These are phyloP conservation scores for Aspergillus sclerotioniger DNA, from an alignment of 495 filamentous ascomycete species.

Conservation along the genomic window DNA sequence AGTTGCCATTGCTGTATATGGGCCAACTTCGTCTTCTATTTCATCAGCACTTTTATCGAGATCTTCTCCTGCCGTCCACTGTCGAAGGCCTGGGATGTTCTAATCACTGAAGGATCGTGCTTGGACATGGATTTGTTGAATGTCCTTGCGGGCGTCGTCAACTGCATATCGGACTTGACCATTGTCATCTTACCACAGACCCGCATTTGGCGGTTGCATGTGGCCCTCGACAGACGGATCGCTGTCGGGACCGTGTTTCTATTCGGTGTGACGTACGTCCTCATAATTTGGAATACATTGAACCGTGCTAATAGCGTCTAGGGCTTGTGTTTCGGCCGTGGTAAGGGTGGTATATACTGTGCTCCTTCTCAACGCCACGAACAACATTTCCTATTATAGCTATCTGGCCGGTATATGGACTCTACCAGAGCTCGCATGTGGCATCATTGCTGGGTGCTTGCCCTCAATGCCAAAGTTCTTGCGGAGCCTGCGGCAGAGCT, in stretches of 20 bases:
- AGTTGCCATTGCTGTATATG: neutral
- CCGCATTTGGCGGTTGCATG: slow-evolving; percentile 4
- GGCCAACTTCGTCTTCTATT: slow-evolving; percentile 4
- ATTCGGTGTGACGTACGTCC: neutral
- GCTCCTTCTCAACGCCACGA: neutral
- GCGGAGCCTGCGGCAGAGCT: neutral
- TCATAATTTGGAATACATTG: neutral
- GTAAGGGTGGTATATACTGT: neutral
- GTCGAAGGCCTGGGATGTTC: neutral
- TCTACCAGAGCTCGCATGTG: slow-evolving; percentile 1
- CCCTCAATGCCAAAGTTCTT: neutral
- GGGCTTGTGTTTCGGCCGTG: neutral
- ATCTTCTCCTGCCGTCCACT: slow-evolving; percentile 1
- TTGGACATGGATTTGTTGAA: neutral
- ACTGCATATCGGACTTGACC: neutral
- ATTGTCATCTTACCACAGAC: slow-evolving; percentile 1
- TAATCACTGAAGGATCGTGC: neutral
- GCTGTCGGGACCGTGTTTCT: neutral
- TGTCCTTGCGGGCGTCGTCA: neutral
- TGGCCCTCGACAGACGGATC: neutral
- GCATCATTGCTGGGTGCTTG: slow-evolving; percentile 1
- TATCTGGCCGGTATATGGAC: neutral
- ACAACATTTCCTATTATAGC: neutral
- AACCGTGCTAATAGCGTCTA: neutral
- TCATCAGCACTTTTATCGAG: neutral